These are phyloP conservation scores for Hypomyces perniciosus DNA, from an alignment of 2,329 filamentous ascomycete genomes.

Conservation along the genomic window DNA sequence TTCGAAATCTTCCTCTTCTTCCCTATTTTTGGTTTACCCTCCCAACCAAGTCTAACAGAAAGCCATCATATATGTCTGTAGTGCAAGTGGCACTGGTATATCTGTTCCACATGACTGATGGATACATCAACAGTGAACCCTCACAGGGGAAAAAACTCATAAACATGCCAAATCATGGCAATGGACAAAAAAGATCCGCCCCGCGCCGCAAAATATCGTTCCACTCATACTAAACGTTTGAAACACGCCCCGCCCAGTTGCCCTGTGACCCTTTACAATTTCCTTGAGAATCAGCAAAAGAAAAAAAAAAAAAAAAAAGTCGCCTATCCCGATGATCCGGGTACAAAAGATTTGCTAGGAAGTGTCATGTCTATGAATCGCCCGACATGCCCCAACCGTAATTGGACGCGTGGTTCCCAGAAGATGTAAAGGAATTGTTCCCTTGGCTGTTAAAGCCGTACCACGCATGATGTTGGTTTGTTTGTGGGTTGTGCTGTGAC, in stretches of 20 bases:
- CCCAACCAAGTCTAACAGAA: no score
- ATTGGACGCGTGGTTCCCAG: conserved; percentile 18
- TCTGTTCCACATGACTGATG: no score
- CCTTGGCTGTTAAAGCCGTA: conserved; percentile 21
- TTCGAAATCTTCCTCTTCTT: no score
- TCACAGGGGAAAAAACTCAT: no score
- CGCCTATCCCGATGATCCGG: no score
- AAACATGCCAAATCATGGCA: not conserved
- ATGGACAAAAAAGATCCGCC: not conserved
- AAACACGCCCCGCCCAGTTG: not conserved
- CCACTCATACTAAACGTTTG: not conserved
- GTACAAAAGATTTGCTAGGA: not conserved
- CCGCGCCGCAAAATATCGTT: not conserved
- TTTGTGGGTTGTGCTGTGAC: conserved; percentile 8
- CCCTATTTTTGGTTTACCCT: no score
- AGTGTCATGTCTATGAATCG: conserved; percentile 6
- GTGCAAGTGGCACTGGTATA: no score
- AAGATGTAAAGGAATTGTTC: conserved; percentile 14
- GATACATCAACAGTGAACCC: no score
- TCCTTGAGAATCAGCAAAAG: conserved; percentile 11
- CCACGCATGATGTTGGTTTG: conserved; percentile 19
- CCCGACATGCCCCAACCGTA: conserved; percentile 21
- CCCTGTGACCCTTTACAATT: no score
- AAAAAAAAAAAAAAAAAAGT: not conserved
- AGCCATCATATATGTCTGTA: no score